Base-by-base conservation (phyloP, 257 asterid genomes). In the Solanum rostratum region DNA sequence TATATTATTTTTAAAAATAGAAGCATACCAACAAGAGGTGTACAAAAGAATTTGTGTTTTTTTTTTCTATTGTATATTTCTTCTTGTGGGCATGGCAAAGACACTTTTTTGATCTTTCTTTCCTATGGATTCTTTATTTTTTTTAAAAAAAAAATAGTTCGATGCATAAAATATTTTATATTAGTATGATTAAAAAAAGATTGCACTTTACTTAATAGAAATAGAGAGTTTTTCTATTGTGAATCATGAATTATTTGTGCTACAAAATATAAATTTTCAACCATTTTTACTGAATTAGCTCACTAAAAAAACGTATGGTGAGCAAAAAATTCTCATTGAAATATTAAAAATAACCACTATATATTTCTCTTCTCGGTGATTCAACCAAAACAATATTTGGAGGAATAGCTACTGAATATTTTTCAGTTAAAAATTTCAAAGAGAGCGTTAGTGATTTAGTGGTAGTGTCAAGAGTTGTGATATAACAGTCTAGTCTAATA, bases 111-210 rank as follows among this genome's bases (percentile, higher is more conserved):
- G 20, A 55, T 80, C 76, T 54, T 19, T 19, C 71, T 85, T 78
- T 80, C 54, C 14, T 10, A 59, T 86, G 89, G 91, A 29, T 87
- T 87, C 91, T 85, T 89, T 91, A 52, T 89, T 87, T 53, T 65
- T 80, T 87, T 53, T 55, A 2, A 55, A 55, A 19, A 57, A 11
- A 57, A 24, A 13, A 59, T 7, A 6, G 3, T 59, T 59, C 3
- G 15, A n/a, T 57, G 1, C 1, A 57, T 9, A 57, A 57, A 57
- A 10, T 2, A 59, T 59, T n/a, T 59, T 10, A 0, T 2, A 11
- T 52, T 15, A 52, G 27, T 1, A 33, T 33, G 39, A 33, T 33
- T 33, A 33, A 33, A 33, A 33, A 4, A 33, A 5, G 4, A 33
- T 33, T 33, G 6, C 4, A 33, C 4, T 33, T 33, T 33, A 33